A percentile compares a stretch with the other conserved stretches of the same genome.
phyloP scores from a whole-genome alignment of 78 protist genomes.

The Pigoraptor vietnamica region DNA sequence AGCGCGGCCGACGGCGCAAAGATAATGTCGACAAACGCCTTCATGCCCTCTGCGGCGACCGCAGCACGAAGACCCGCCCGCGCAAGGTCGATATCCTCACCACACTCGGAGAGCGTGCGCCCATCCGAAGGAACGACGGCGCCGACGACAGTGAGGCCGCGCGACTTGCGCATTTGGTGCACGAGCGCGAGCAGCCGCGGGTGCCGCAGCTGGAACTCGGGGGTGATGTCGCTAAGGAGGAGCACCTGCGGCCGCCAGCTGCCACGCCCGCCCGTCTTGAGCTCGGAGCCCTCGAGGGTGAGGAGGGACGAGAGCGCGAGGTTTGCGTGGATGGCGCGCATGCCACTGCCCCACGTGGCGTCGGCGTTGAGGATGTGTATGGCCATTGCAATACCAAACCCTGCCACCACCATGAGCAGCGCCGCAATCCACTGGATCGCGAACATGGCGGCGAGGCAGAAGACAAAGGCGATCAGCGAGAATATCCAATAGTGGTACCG shows the following conservation, averaged over 20 bases:
- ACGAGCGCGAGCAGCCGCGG: slow-evolving; percentile 1
- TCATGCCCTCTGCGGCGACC: neutral
- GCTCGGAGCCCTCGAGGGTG: slow-evolving; percentile 6
- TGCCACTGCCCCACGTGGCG: slow-evolving; percentile 34
- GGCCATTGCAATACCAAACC: neutral
- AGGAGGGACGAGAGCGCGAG: slow-evolving; percentile 29
- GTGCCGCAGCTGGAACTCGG: neutral
- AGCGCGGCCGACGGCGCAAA: neutral
- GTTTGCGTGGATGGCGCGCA: slow-evolving; percentile 20
- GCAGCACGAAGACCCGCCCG: neutral
- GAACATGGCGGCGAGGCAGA: slow-evolving; percentile 27
- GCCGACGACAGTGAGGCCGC: neutral
- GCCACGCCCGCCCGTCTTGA: neutral
- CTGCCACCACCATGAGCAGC: neutral
- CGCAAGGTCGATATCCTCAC: neutral
- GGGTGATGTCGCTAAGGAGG: neutral
- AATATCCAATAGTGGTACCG: slow-evolving; percentile 8
- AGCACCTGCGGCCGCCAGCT: slow-evolving; percentile 38
- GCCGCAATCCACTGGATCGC: slow-evolving; percentile 20
- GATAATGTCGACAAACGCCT: slow-evolving; percentile 26
- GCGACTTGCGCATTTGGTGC: neutral
- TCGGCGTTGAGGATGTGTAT: slow-evolving; percentile 14
- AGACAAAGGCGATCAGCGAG: neutral
- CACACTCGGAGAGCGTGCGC: neutral
- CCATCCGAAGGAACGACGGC: neutral